Base-by-base conservation (phyloP, 2,329 filamentous ascomycete species). In the Aspergillus pseudoviridinutans region DNA sequence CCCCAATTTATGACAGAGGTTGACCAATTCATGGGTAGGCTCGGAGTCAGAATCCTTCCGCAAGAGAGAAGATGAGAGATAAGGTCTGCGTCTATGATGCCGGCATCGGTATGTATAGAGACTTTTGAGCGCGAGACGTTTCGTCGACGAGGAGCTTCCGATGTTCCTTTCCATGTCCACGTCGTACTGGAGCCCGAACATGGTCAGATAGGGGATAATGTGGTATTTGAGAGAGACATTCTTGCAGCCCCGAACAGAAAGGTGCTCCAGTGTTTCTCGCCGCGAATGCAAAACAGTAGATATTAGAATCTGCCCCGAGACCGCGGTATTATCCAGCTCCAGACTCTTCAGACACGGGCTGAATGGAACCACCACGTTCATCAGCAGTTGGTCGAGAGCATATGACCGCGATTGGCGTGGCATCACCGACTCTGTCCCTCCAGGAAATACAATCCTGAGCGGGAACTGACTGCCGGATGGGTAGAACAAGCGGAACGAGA, bases 181-280 rank as follows among this genome's bases (percentile, higher is more conserved):
- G 71, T 75, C 74, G 54, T 68, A 74, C 59, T 74, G 74, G 32
- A 78, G 64, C 4, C 75, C 76, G 56, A 77, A 78, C 74, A 80
- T 75, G 49, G 75, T 78, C 51, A 82, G 76, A 62, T 84, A 85
- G 2, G 84, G 84, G 54, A 85, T 82, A 58, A 86, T 82, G 65
- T 86, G 83, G 66, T 86, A 86, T 66, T 86, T 86, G 62, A 86
- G 79, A 12, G 83, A 85, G 41, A 86, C 84, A 67, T 86, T 85
- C 71, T 86, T 85, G 75, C 84, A 86, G 22, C 84, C 84, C 24
- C 84, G 80, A 50, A 86, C 82, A 1, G 83, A 85, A 49, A 86
- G 75, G 65, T 86, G 83, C 65, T 82, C 78, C 49, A 86, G 73
- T 0, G 81, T 84, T 55, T 79, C 77, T 56, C 80, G 78, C 29